Percentiles rank a stretch among this genome's conserved stretches.
phyloP scores from a whole-genome alignment of 495 filamentous ascomycete genomes.

The Podospora anserina region DNA sequence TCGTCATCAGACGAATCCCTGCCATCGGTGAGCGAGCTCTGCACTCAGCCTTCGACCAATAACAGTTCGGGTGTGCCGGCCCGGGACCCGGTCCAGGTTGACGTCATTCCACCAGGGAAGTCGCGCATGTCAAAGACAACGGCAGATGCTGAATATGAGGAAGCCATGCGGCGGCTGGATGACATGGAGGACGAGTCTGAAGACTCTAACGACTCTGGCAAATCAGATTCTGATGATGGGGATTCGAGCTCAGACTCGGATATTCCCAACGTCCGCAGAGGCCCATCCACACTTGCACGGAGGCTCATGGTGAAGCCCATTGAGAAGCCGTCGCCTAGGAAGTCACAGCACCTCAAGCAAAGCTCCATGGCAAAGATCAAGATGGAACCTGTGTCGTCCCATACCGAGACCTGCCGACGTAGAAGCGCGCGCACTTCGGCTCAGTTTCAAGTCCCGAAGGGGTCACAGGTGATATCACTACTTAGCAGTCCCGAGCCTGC shows the following conservation, averaged over 20 bases:
- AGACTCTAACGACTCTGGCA: neutral
- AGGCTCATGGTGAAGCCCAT: slow-evolving; percentile 25
- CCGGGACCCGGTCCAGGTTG: slow-evolving; percentile 18
- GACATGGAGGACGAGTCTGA: slow-evolving; percentile 24
- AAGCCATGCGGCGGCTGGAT: slow-evolving; percentile 37
- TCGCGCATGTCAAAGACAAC: slow-evolving; percentile 10
- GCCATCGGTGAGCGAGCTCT: slow-evolving; percentile 39
- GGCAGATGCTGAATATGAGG: slow-evolving; percentile 30
- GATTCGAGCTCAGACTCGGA: neutral
- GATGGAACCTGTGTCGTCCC: slow-evolving; percentile 2
- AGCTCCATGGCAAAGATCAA: slow-evolving; percentile 12
- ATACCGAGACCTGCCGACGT: neutral
- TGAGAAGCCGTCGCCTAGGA: slow-evolving; percentile 24
- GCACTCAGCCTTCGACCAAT: slow-evolving; percentile 31
- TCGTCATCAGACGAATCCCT: slow-evolving; percentile 28
- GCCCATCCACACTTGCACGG: slow-evolving; percentile 10
- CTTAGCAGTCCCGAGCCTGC: slow-evolving; percentile 40
- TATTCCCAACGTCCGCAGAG: neutral
- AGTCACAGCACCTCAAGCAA: slow-evolving; percentile 6
- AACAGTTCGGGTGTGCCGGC: slow-evolving; percentile 13
- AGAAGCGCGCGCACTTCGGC: slow-evolving; percentile 6
- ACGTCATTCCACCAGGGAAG: slow-evolving; percentile 17
- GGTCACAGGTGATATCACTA: slow-evolving; percentile 41
- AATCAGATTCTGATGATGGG: neutral
- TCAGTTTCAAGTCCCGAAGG: slow-evolving; percentile 33